Evolutionary conservation across 306 rosid species (phyloP), one percentile per base, ranked within the genome.

Genomic region (Prinsepia uniflora): DNA sequence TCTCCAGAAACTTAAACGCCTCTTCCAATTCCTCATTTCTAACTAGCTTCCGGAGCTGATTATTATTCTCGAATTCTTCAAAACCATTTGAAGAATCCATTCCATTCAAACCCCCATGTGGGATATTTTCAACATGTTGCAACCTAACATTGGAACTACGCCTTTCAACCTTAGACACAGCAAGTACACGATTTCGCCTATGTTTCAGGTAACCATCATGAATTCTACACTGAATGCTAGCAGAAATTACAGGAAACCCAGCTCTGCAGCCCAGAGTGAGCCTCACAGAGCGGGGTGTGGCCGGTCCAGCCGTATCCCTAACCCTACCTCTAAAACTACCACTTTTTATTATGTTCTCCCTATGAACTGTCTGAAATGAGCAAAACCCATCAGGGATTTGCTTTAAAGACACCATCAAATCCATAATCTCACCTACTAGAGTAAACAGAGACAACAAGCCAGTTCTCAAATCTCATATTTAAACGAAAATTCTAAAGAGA

Each of bases 11-110:
- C 80, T 70, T 84, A 65, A 91, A 80, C 48, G 82, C 99, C 74
- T 82, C 86, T 22, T 87, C 96, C 71, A 91, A 75, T 69, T 89
- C 84, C 43, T 97, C 99, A 49, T 81, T 81, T 75, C 86, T 86
- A 70, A 91, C 84, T 61, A 91, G 66, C 63, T 72, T 74, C 0
- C 91, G 81, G 12, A 95, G 91, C 75, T 82, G 83, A 67, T 68
- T 73, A 44, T 89, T 86, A 78, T 79, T 81, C 76, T 81, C 87
- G 1, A 82, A 81, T 39, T 86, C 92, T 44, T 90, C 85, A 2
- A 66, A 83, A 77, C 74, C 83, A 46, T 72, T 80, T 0, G 86
- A 83, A 5, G 79, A 70, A 12, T 76, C 83, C n/a, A 48, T 39
- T 8, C 74, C 84, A 53, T 81, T 82, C 69, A 76, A 72, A 53